Evolutionary conservation across 495 filamentous ascomycete genomes (phyloP).

Genomic region (Ramalina peruviana): DNA sequence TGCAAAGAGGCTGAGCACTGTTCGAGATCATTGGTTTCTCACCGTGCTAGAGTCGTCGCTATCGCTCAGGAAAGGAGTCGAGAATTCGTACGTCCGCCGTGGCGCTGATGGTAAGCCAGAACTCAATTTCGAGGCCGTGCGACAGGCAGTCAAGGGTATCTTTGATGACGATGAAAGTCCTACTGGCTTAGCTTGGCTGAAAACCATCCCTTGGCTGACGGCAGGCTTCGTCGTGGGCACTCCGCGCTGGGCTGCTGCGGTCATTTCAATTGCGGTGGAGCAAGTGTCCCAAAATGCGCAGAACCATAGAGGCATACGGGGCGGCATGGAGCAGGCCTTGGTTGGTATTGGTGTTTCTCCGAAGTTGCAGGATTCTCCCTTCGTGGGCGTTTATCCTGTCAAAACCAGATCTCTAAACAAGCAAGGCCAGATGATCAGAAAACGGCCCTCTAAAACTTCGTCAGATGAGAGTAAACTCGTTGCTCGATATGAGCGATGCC

Average conservation of each 20-base stretch:
- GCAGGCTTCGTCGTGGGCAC: conserved; percentile 6
- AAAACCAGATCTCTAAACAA: background rate
- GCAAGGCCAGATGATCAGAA: background rate
- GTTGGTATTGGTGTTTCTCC: conserved; percentile 1
- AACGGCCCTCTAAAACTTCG: background rate
- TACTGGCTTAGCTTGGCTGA: conserved; percentile 4
- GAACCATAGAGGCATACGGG: background rate
- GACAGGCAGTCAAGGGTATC: conserved; percentile 9
- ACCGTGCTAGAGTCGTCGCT: conserved; percentile 5
- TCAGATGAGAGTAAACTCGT: conserved; percentile 1
- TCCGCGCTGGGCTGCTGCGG: conserved; percentile 3
- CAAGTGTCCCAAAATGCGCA: background rate
- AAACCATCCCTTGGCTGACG: conserved; percentile 6
- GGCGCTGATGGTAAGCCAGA: conserved; percentile 6
- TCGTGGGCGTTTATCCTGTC: background rate
- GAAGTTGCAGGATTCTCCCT: background rate
- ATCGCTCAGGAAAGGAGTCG: conserved; percentile 1
- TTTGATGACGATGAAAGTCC: conserved; percentile 10
- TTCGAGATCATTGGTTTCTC: conserved; percentile 7
- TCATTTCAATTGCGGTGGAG: conserved; percentile 5
- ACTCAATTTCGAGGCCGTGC: conserved; percentile 6
- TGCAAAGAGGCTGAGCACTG: background rate
- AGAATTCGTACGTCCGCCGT: conserved; percentile 3
- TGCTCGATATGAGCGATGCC: conserved; percentile 5
- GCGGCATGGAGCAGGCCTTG: conserved; percentile 2